Evolutionary conservation across 179 eudicot genomes (phyloP).

Genomic region (Silene coronaria): DNA sequence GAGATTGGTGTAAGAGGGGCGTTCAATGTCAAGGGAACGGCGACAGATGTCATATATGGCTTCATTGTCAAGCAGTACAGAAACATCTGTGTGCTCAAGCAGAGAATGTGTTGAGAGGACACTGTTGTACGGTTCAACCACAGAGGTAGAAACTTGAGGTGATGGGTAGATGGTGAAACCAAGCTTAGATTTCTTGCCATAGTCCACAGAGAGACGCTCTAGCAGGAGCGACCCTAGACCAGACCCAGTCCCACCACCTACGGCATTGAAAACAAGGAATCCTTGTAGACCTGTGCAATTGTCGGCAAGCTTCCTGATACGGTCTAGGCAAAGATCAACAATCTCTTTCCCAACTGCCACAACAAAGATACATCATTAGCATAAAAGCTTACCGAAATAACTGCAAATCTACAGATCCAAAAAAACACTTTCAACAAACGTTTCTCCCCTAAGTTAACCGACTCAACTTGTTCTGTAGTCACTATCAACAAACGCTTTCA

Average conservation of each 20-base stretch:
- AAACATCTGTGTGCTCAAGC: slow-evolving; percentile 42
- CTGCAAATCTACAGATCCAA: not conserved
- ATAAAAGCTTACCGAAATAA: not conserved
- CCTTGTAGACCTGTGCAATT: slow-evolving; percentile 36
- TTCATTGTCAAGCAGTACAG: slow-evolving; percentile 37
- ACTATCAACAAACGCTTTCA: not conserved
- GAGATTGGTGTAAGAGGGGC: slow-evolving; percentile 40
- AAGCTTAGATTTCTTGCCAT: slow-evolving; percentile 31
- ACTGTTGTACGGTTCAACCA: slow-evolving; percentile 37
- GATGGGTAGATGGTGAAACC: slow-evolving; percentile 33
- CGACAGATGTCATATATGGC: slow-evolving; percentile 40
- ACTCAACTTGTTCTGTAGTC: not conserved
- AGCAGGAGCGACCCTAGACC: slow-evolving; percentile 32
- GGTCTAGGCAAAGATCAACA: slow-evolving; percentile 32
- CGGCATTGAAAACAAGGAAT: slow-evolving; percentile 29
- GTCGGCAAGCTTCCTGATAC: slow-evolving; percentile 30
- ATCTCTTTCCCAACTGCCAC: slow-evolving; percentile 36
- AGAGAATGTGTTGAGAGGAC: slow-evolving; percentile 37
- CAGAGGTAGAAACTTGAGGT: slow-evolving; percentile 34
- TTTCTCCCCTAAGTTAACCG: not conserved
- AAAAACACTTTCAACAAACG: not conserved
- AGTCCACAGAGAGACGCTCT: slow-evolving; percentile 31
- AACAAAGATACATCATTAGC: slow-evolving; percentile 9
- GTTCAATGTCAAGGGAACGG: slow-evolving; percentile 40
- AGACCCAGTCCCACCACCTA: slow-evolving; percentile 34